Percentiles rank a stretch among this genome's conserved stretches.
phyloP scores from a whole-genome alignment of 163 green algal species.

The Scenedesmus sp. region DNA sequence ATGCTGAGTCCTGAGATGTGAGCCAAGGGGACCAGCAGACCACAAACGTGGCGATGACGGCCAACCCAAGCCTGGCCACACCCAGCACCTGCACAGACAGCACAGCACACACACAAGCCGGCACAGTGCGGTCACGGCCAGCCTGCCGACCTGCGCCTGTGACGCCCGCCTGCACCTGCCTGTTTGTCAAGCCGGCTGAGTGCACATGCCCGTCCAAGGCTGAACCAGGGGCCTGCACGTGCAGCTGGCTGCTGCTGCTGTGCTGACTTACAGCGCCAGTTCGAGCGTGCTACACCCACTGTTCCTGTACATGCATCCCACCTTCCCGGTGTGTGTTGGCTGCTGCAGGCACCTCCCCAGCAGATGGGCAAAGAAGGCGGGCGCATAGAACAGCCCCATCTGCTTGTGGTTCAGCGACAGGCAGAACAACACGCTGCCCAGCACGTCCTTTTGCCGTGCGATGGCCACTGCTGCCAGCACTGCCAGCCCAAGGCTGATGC shows the following conservation, averaged over 20 bases:
- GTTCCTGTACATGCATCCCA: conserved; percentile 20
- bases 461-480: conserved; percentile 63
- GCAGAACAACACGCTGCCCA: conserved; percentile 87
- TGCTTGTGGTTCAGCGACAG: conserved; percentile 98
- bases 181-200: too few species aligned
- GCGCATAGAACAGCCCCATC: conserved; percentile 97
- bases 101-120: neutral
- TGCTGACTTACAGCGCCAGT: neutral
- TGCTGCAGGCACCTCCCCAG: conserved; percentile 86
- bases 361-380: conserved; percentile 97
- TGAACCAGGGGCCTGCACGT: too few species aligned
- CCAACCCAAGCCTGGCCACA: conserved; percentile 75
- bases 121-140: too few species aligned
- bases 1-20: conserved; percentile 21
- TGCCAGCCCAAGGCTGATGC: conserved; percentile 92
- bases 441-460: conserved; percentile 39
- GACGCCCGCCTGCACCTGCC: too few species aligned
- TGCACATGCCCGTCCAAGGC: too few species aligned
- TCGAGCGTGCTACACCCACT: neutral
- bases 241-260: neutral
- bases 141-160: too few species aligned
- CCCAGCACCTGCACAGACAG: conserved; percentile 56
- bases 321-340: conserved; percentile 59
- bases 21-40: conserved; percentile 90
- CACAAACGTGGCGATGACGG: conserved; percentile 86